Evolutionary conservation across 2,329 filamentous ascomycete species (phyloP), one percentile per base, ranked within the genome.

Genomic region (Arthrinium puccinioides): DNA sequence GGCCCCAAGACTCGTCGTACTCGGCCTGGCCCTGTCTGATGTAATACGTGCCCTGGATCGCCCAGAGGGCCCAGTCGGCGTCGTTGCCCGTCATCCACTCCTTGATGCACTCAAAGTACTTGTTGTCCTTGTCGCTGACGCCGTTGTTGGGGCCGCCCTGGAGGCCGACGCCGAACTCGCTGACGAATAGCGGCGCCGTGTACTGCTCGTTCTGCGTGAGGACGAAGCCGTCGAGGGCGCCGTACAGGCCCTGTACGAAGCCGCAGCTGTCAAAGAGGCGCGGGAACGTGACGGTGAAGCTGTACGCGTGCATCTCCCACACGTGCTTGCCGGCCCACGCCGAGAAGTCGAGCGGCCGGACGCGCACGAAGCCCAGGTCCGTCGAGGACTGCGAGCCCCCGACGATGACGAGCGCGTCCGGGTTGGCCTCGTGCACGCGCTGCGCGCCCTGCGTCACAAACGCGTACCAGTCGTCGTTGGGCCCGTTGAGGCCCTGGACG

Each of bases 241-340:
- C 72, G 42, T 73, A 70, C 41, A 66, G 49, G 18, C 56, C 44
- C 50, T 63, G 59, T 31, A 64, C 59, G 14, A 64, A 25, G 25
- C 49, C 54, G 55, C 73, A 77, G 47, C 57, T 59, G n/a, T 54
- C 57, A 21, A 63, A 55, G 20, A 55, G 43, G 41, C 63, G 52
- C 15, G 61, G 60, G 43, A 63, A 70, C 4, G 63, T 70, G 10
- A 71, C 61, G 19, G 71, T 74, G 56, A 72, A 77, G 41, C 60
- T 62, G 61, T 79, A 79, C 21, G 68, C 64, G 56, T 79, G 75
- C 49, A 72, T 67, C 56, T 79, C 75, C 72, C 73, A 79, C 10
- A 78, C 72, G 46, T 73, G 63, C 55, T 79, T 79, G 27, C 60
- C 62, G 6, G 46, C 39, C 66, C 68, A 74, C 9, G 51, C 59